Conservation (phyloP, 75 land plant species). For the Picea glauca region DNA sequence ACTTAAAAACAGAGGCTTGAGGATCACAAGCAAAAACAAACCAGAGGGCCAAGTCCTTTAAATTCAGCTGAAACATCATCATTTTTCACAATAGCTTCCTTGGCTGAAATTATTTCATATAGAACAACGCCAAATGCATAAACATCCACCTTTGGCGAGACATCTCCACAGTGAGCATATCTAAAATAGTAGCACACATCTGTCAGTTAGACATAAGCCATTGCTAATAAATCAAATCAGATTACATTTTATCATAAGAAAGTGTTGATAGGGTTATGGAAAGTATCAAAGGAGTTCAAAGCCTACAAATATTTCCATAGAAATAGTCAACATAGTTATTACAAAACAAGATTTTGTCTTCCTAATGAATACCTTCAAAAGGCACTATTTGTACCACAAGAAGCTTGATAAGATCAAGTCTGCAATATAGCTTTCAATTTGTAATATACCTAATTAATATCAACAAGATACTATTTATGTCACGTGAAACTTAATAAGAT, state of each 20-base stretch:
- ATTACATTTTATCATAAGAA: neutral
- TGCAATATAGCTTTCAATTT: too few species aligned
- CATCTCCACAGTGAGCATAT: constrained; percentile 93
- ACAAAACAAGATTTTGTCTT: too few species aligned
- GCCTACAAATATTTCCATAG: neutral
- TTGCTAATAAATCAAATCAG: neutral
- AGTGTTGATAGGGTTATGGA: neutral
- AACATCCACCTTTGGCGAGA: constrained; percentile 90
- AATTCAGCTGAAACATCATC: constrained; percentile 34
- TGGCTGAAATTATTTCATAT: constrained; percentile 90
- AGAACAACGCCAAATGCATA: constrained; percentile 96
- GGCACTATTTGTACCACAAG: too few species aligned
- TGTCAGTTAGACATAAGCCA: neutral
- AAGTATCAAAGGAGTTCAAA: neutral
- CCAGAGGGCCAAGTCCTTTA: constrained; percentile 78
- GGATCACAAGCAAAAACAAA: constrained; percentile 8
- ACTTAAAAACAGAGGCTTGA: neutral
- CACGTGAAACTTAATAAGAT: too few species aligned
- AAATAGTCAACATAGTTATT: neutral
- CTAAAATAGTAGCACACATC: constrained; percentile 26
- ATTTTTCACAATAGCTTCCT: constrained; percentile 74
- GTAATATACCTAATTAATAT: too few species aligned
- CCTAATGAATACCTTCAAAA: too few species aligned
- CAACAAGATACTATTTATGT: too few species aligned
- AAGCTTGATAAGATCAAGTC: too few species aligned